phyloP scores from a whole-genome alignment of 805 yeast genomes.

The Myxozyma vanderwaltii region DNA sequence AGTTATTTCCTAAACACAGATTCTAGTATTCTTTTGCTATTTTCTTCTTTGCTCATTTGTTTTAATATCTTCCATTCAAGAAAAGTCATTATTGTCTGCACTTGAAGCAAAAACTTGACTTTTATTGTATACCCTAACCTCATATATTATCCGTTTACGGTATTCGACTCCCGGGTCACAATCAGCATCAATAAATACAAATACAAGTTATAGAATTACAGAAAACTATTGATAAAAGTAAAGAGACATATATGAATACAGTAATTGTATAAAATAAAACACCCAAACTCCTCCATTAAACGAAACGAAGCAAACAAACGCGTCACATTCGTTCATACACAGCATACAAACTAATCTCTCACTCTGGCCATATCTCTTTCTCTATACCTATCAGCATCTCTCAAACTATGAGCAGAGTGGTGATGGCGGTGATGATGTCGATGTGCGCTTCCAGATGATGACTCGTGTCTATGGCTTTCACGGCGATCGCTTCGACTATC shows the following conservation, averaged over 20 bases:
- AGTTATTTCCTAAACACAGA: neutral
- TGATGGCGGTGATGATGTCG: conserved; percentile 10
- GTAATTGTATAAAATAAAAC: too few relatives aligned
- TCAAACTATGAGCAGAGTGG: conserved; percentile 1
- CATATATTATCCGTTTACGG: too few relatives aligned
- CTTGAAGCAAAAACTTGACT: neutral
- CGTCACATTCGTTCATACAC: too few relatives aligned
- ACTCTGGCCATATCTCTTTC: conserved; percentile 3
- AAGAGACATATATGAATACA: too few relatives aligned
- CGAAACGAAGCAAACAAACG: too few relatives aligned
- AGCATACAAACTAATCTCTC: neutral
- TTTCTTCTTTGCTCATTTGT: neutral
- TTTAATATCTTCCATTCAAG: neutral
- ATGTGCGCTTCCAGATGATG: neutral
- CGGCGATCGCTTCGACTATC: neutral
- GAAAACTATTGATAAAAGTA: neutral
- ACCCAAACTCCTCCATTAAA: too few relatives aligned
- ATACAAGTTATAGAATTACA: neutral
- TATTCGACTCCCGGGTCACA: too few relatives aligned
- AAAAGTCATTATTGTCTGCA: neutral
- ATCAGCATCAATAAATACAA: neutral
- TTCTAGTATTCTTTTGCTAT: neutral
- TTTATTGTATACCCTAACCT: neutral
- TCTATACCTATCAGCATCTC: conserved; percentile 8
- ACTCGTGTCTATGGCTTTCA: neutral